phyloP scores from a whole-genome alignment of 176 grass and related monocot species.

The Triticum monococcum region DNA sequence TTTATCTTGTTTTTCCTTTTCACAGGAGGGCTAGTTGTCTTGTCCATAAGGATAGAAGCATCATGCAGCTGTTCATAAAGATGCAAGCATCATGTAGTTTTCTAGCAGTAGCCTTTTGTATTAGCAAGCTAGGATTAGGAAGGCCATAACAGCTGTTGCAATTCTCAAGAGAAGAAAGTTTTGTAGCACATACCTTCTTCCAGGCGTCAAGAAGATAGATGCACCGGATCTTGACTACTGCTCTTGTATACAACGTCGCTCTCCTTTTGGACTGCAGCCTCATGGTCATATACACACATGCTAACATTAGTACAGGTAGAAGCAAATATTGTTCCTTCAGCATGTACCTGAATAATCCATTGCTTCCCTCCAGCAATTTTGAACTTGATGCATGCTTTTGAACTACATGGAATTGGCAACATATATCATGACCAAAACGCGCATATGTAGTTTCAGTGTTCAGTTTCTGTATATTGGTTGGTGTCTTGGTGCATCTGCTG shows the following conservation, averaged over 20 bases:
- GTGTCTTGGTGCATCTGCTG: background rate
- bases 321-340: background rate
- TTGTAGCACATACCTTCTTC: background rate
- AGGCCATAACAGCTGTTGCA: background rate
- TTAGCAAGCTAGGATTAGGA: background rate
- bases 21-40: background rate
- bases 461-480: background rate
- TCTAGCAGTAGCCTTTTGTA: conserved; percentile 18
- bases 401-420: background rate
- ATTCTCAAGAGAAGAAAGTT: background rate
- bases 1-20: background rate
- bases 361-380: conserved; percentile 15
- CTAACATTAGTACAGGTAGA: background rate
- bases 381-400: background rate
- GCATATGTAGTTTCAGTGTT: too few relatives aligned
- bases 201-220: conserved; percentile 3
- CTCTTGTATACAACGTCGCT: background rate
- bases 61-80: conserved; percentile 33
- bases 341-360: background rate
- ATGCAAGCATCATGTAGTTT: conserved; percentile 29
- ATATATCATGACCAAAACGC: background rate
- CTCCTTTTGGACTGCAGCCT: background rate
- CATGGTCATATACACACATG: background rate
- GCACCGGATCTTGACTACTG: background rate
- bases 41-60: conserved; percentile 40